Conservation (phyloP, 148 eudicot genomes). For the Cornus florida region DNA sequence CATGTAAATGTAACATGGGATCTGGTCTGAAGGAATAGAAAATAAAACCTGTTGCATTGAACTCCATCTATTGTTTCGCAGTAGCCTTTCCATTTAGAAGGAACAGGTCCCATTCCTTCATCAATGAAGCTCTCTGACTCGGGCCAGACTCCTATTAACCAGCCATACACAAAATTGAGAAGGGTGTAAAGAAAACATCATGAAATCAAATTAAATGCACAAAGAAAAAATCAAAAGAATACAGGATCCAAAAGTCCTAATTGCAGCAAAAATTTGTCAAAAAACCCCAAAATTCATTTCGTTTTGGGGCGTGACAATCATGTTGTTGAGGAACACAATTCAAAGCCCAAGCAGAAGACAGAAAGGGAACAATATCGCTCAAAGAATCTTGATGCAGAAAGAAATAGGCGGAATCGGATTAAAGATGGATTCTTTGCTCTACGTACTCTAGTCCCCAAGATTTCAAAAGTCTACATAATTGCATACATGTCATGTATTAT, state of each 20-base stretch:
- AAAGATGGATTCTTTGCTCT: conserved; percentile 48
- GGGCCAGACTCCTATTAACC: background rate
- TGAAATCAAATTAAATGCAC: too few species aligned
- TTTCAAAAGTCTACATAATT: conserved; percentile 61
- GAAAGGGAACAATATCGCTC: conserved; percentile 39
- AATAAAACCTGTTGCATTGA: background rate
- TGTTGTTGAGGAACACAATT: background rate
- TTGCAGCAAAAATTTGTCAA: too few species aligned
- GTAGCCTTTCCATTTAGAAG: background rate
- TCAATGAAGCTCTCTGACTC: background rate
- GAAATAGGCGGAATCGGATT: conserved; percentile 56
- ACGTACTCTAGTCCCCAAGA: conserved; percentile 76
- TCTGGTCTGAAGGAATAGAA: too few species aligned
- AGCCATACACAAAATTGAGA: too few species aligned
- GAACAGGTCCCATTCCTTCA: background rate
- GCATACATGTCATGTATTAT: background rate
- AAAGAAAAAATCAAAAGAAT: too few species aligned
- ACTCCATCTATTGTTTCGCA: background rate
- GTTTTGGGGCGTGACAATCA: conserved; percentile 4
- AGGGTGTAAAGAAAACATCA: too few species aligned
- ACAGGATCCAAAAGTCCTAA: background rate
- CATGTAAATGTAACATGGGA: too few species aligned
- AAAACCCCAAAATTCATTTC: background rate
- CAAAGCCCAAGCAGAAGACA: conserved; percentile 16
- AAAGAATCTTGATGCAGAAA: conserved; percentile 59